phyloP scores from a whole-genome alignment of 768 basidiomycete species.

The Pulveroboletus sp. region DNA sequence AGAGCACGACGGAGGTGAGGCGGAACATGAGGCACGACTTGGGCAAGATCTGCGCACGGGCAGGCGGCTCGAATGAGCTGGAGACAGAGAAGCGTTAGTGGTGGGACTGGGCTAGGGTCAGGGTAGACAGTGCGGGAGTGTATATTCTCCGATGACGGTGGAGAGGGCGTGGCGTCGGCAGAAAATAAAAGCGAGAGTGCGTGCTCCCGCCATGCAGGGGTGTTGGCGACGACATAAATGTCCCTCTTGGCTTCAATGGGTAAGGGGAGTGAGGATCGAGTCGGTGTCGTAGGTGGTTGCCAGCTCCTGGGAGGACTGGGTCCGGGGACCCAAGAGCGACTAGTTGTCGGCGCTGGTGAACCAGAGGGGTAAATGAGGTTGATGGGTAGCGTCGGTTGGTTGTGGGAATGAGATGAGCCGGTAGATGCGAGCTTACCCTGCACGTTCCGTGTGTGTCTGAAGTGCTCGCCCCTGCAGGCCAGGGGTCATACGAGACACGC shows the following conservation, averaged over 20 bases:
- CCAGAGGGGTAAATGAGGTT: constrained; percentile 34
- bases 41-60: constrained; percentile 40
- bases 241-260: constrained; percentile 10
- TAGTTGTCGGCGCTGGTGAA: neutral
- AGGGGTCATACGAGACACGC: neutral
- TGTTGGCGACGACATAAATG: constrained; percentile 19
- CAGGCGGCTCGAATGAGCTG: constrained; percentile 40
- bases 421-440: constrained; percentile 23
- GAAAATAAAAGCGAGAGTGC: constrained; percentile 53
- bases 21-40: constrained; percentile 49
- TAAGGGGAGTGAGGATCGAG: constrained; percentile 1
- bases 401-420: constrained; percentile 25
- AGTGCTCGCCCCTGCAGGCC: constrained; percentile 60
- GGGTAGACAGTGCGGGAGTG: constrained; percentile 13
- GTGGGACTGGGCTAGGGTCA: constrained; percentile 34
- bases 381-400: constrained; percentile 43
- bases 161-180: neutral
- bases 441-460: constrained; percentile 57
- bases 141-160: neutral
- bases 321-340: constrained; percentile 34
- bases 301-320: constrained; percentile 58
- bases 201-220: constrained; percentile 44
- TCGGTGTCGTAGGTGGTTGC: constrained; percentile 32
- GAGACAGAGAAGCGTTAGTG: constrained; percentile 56
- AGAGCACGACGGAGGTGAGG: constrained; percentile 55